Evolutionary conservation across 805 yeast species (phyloP).

Genomic region (Kodamaea neixiangensis): DNA sequence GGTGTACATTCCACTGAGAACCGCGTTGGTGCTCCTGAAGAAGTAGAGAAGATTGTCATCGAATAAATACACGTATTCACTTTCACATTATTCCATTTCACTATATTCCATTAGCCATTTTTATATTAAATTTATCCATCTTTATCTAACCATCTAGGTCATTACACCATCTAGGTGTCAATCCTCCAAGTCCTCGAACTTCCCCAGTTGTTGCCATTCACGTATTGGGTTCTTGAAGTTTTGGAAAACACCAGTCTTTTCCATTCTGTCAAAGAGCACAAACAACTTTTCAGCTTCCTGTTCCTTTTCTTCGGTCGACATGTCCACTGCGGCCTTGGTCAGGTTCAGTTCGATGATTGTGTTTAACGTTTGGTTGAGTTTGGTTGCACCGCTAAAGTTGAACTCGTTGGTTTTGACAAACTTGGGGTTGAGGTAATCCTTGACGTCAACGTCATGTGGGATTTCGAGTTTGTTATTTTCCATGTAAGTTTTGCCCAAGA

Average conservation of each 20-base stretch:
- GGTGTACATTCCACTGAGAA: slow-evolving; percentile 79
- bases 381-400: slow-evolving; percentile 1
- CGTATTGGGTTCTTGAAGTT: slow-evolving; percentile 41
- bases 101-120: not conserved
- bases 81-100: not conserved
- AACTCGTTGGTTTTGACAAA: slow-evolving; percentile 13
- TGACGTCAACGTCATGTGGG: slow-evolving; percentile 19
- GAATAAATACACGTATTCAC: not conserved
- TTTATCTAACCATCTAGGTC: not conserved
- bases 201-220: slow-evolving; percentile 37
- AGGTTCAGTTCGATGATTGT: slow-evolving; percentile 4
- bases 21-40: slow-evolving; percentile 37
- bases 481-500: slow-evolving; percentile 18
- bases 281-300: slow-evolving; percentile 46
- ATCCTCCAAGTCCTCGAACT: slow-evolving; percentile 22
- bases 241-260: slow-evolving; percentile 35
- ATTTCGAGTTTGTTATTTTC: slow-evolving; percentile 14
- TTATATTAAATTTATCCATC: not conserved
- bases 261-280: slow-evolving; percentile 42
- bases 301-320: slow-evolving; percentile 46
- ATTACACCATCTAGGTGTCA: not conserved
- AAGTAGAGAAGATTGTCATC: not conserved
- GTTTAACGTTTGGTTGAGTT: slow-evolving; percentile 1
- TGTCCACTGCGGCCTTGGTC: slow-evolving; percentile 13
- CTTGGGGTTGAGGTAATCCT: slow-evolving; percentile 14